Conservation (phyloP, 2,329 filamentous ascomycete genomes). For the Neocucurbitaria cava region DNA sequence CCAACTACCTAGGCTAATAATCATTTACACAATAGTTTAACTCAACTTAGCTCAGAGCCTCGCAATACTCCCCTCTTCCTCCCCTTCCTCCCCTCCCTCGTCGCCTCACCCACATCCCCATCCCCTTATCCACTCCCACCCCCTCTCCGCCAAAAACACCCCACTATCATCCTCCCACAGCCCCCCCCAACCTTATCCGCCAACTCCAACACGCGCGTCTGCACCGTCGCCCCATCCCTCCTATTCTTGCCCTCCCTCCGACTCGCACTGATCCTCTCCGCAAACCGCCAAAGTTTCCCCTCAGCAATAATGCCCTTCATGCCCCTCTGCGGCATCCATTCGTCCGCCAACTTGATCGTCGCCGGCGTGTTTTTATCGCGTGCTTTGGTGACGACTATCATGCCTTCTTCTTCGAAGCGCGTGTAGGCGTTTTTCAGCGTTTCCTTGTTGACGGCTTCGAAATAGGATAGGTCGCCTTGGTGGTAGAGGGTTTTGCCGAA, state of each 20-base stretch:
- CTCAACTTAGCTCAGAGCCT: conserved; percentile 40
- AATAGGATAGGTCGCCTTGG: conserved; percentile 95
- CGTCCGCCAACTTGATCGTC: conserved; percentile 71
- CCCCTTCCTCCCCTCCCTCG: conserved; percentile 34
- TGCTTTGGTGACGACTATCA: conserved; percentile 73
- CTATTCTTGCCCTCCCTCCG: conserved; percentile 94
- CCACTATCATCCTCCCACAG: conserved; percentile 68
- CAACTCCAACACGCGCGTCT: conserved; percentile 77
- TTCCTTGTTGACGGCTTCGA: conserved; percentile 98
- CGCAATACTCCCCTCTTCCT: conserved; percentile 44
- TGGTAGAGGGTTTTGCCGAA: conserved; percentile 96
- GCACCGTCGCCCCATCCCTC: conserved; percentile 89
- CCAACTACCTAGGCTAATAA: background rate
- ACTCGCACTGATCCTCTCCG: conserved; percentile 81
- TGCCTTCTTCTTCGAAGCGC: conserved; percentile 88
- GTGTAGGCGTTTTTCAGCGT: conserved; percentile 92
- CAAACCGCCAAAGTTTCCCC: conserved; percentile 89
- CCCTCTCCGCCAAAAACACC: conserved; percentile 15
- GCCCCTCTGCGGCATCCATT: conserved; percentile 74
- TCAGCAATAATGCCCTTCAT: conserved; percentile 66
- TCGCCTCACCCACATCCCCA: conserved; percentile 14
- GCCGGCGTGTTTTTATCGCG: conserved; percentile 69
- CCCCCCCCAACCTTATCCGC: conserved; percentile 75
- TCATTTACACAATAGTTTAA: no score
- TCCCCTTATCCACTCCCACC: no score